phyloP scores from a whole-genome alignment of 805 yeast genomes.

The Zygotorulaspora florentina region DNA sequence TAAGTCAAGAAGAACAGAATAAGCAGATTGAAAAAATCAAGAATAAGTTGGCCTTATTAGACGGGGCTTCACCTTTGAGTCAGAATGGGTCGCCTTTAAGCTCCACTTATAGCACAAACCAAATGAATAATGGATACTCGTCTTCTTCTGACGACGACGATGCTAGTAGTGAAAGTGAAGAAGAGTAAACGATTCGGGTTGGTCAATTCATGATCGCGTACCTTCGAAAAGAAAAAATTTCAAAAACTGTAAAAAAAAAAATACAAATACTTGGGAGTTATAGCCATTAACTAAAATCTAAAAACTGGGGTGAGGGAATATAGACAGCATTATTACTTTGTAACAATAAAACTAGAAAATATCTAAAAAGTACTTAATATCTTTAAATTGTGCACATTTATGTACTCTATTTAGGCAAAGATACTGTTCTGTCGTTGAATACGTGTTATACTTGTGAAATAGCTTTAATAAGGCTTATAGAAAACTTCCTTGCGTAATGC shows the following conservation, averaged over 20 bases:
- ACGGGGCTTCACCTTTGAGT: constrained; percentile 47
- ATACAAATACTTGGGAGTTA: not conserved
- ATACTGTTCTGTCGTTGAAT: not conserved
- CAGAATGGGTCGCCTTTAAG: constrained; percentile 39
- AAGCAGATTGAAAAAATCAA: constrained; percentile 67
- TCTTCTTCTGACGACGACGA: constrained; percentile 44
- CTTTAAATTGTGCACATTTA: not conserved
- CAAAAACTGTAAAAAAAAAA: not conserved
- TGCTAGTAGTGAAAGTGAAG: constrained; percentile 66
- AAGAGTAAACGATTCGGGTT: constrained; percentile 48
- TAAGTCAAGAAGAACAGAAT: constrained; percentile 62
- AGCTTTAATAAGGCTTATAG: not conserved
- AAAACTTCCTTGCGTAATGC: not conserved
- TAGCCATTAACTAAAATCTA: too few relatives aligned
- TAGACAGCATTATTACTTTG: constrained; percentile 14
- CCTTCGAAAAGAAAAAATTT: not conserved
- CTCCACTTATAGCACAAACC: constrained; percentile 9
- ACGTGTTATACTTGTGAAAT: not conserved
- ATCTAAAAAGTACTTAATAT: not conserved
- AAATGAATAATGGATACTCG: constrained; percentile 14
- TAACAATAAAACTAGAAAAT: constrained; percentile 12
- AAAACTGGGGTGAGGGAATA: constrained; percentile 1
- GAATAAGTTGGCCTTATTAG: constrained; percentile 71
- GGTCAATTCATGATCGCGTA: not conserved
- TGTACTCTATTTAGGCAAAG: not conserved